These are phyloP conservation scores for Luffa acutangula DNA, from an alignment of 306 rosid species.

Conservation along the genomic window DNA sequence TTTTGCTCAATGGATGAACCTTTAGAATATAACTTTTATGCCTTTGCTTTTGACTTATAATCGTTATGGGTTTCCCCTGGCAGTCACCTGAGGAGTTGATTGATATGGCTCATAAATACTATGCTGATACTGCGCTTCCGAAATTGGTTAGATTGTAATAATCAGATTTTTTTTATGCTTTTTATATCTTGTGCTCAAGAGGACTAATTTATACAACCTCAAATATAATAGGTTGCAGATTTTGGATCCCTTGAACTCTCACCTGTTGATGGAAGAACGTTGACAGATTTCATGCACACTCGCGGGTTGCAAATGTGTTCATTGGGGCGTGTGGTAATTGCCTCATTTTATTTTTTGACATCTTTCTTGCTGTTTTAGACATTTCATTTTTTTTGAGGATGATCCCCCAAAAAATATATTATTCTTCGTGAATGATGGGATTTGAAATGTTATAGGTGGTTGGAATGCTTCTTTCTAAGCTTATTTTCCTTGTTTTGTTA, in stretches of 20 bases:
- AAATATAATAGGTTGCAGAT: constrained; percentile 77
- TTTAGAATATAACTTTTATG: not conserved
- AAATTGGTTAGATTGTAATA: constrained; percentile 68
- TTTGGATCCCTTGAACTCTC: constrained; percentile 99
- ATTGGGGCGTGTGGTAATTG: constrained; percentile 75
- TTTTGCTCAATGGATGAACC: not conserved
- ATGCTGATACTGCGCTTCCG: constrained; percentile 84
- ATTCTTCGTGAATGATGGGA: not conserved
- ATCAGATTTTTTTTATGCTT: not conserved
- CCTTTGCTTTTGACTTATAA: constrained; percentile 13
- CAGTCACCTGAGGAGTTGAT: constrained; percentile 91
- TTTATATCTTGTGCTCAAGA: constrained; percentile 13
- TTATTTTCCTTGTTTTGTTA: constrained; percentile 12
- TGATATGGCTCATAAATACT: constrained; percentile 87
- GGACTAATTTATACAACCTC: constrained; percentile 19
- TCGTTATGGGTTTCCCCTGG: constrained; percentile 14
- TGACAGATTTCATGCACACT: constrained; percentile 98
- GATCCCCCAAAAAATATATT: not conserved
- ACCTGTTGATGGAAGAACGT: constrained; percentile 96
- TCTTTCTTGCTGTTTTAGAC: not conserved
- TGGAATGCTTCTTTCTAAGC: not conserved
- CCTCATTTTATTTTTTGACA: not conserved
- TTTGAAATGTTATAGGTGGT: not conserved
- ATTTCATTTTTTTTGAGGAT: not conserved
- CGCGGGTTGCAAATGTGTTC: constrained; percentile 92